Evolutionary conservation across 495 filamentous ascomycete species (phyloP).

Genomic region (Aspergillus homomorphus): DNA sequence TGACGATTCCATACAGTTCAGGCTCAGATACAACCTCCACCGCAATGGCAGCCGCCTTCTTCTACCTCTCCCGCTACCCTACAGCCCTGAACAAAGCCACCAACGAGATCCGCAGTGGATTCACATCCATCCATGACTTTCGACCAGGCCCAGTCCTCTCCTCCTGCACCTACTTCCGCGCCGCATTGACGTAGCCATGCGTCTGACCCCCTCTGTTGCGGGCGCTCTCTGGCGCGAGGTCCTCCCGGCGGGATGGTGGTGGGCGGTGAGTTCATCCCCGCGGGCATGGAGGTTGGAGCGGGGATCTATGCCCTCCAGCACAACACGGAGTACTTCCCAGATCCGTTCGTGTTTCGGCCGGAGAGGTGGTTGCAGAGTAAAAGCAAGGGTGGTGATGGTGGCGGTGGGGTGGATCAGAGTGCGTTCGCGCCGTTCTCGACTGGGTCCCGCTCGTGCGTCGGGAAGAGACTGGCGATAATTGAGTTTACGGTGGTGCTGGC

Average conservation of each 20-base stretch:
- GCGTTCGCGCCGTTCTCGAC: conserved; percentile 59
- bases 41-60: conserved; percentile 59
- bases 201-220: conserved; percentile 63
- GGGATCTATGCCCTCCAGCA: conserved; percentile 57
- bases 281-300: conserved; percentile 50
- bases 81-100: conserved; percentile 17
- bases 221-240: conserved; percentile 55
- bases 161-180: conserved; percentile 27
- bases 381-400: conserved; percentile 14
- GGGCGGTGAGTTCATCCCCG: conserved; percentile 51
- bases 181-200: conserved; percentile 71
- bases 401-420: conserved; percentile 12
- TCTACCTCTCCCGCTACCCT: conserved; percentile 62
- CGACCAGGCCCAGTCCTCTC: conserved; percentile 36
- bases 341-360: conserved; percentile 50
- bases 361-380: conserved; percentile 54
- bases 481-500: conserved; percentile 16
- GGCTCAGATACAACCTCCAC: conserved; percentile 62
- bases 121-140: conserved; percentile 51
- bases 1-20: too few relatives aligned
- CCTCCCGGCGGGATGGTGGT: conserved; percentile 54
- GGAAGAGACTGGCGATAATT: conserved; percentile 53
- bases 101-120: conserved; percentile 48
- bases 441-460: conserved; percentile 57
- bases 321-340: conserved; percentile 49